These are phyloP conservation scores for Xylaria sp. DNA, from an alignment of 2,329 filamentous ascomycete species.

Conservation along the genomic window DNA sequence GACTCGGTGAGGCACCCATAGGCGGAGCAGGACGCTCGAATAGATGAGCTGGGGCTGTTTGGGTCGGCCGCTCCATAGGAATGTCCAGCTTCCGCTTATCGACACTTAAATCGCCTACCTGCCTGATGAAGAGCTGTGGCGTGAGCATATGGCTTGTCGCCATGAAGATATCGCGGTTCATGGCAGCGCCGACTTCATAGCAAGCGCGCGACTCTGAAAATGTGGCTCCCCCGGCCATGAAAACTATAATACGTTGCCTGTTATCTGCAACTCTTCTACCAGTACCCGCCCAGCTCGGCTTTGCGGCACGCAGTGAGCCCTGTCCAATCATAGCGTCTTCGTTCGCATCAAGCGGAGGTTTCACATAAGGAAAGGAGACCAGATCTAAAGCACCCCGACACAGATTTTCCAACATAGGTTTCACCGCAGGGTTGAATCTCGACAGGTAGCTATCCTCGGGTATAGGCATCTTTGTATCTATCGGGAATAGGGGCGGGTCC, in stretches of 20 bases:
- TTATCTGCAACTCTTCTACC: slow-evolving; percentile 78
- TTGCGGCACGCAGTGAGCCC: slow-evolving; percentile 84
- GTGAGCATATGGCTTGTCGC: slow-evolving; percentile 92
- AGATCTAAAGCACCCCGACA: slow-evolving; percentile 71
- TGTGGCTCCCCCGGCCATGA: slow-evolving; percentile 93
- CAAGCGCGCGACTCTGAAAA: slow-evolving; percentile 89
- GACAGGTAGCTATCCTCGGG: slow-evolving; percentile 84
- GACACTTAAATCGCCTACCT: slow-evolving; percentile 78
- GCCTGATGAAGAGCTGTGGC: slow-evolving; percentile 80
- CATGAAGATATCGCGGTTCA: slow-evolving; percentile 83
- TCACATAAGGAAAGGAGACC: slow-evolving; percentile 72
- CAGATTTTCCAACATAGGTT: slow-evolving; percentile 80
- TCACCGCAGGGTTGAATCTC: slow-evolving; percentile 81
- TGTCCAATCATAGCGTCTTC: slow-evolving; percentile 64
- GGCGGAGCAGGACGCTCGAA: slow-evolving; percentile 72
- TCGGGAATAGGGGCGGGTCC: slow-evolving; percentile 72
- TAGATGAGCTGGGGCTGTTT: slow-evolving; percentile 83
- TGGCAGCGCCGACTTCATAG: slow-evolving; percentile 79
- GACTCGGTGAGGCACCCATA: slow-evolving; percentile 39
- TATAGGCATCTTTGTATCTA: slow-evolving; percentile 61
- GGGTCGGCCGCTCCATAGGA: slow-evolving; percentile 78
- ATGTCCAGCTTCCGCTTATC: slow-evolving; percentile 79
- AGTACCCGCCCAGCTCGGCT: slow-evolving; percentile 93
- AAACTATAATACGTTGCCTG: slow-evolving; percentile 87
- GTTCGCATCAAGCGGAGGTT: slow-evolving; percentile 69